Conservation (phyloP, 2,329 filamentous ascomycete genomes). For the Hypoxylon sp. region DNA sequence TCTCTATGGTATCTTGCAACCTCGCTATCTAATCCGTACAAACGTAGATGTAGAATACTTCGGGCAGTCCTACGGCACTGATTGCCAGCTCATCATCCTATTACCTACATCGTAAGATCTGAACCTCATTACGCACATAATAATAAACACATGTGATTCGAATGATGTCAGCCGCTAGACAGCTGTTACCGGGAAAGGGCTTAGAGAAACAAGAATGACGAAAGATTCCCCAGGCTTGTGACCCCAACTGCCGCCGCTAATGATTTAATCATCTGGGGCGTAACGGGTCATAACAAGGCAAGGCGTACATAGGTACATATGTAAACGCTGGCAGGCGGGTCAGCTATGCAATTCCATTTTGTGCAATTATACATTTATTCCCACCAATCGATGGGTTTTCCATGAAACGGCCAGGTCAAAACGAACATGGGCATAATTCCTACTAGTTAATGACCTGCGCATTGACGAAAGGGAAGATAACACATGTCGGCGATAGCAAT, state of each 20-base stretch:
- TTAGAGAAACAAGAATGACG: slow-evolving; percentile 35
- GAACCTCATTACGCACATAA: slow-evolving; percentile 27
- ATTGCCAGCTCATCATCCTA: slow-evolving; percentile 6
- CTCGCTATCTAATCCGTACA: background rate
- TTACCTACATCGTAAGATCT: slow-evolving; percentile 15
- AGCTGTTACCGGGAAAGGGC: slow-evolving; percentile 27
- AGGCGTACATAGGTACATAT: no score
- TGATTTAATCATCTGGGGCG: slow-evolving; percentile 19
- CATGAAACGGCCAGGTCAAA: slow-evolving; percentile 12
- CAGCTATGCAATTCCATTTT: slow-evolving; percentile 17
- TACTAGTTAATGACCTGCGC: slow-evolving; percentile 7
- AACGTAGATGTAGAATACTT: background rate
- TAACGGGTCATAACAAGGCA: background rate
- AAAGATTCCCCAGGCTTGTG: slow-evolving; percentile 31
- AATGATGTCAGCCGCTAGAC: slow-evolving; percentile 38
- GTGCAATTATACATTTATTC: slow-evolving; percentile 6
- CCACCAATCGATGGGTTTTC: slow-evolving; percentile 17
- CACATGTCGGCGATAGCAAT: slow-evolving; percentile 1
- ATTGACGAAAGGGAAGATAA: slow-evolving; percentile 17
- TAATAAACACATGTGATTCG: slow-evolving; percentile 21
- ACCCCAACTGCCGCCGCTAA: slow-evolving; percentile 30
- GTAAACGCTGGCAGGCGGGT: background rate
- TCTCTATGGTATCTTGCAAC: slow-evolving; percentile 7
- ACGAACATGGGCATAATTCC: slow-evolving; percentile 8
- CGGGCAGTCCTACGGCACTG: slow-evolving; percentile 6